Conservation (phyloP, 2,329 filamentous ascomycete species). For the Nemania bipapillata region DNA sequence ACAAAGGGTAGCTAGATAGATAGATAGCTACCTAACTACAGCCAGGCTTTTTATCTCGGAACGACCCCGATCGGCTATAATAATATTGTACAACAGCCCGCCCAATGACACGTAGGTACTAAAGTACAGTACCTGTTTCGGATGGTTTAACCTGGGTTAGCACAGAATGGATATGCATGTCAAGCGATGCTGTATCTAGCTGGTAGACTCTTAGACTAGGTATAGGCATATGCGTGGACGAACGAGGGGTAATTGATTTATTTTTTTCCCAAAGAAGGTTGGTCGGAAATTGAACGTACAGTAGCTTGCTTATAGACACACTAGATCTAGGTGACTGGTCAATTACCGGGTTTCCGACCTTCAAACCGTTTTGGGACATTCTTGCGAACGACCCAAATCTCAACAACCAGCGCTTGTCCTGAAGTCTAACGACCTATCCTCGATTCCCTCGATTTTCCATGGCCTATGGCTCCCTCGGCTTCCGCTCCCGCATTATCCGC, state of each 20-base stretch:
- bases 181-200: neutral
- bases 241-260: neutral
- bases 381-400: slow-evolving; percentile 36
- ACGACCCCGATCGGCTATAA: no score
- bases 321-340: neutral
- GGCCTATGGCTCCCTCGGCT: no score
- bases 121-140: no score
- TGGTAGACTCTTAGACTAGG: neutral
- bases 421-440: neutral
- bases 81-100: no score
- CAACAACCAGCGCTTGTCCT: neutral
- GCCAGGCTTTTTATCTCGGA: no score
- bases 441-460: neutral
- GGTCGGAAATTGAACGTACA: neutral
- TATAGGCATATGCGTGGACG: no score
- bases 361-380: slow-evolving; percentile 38
- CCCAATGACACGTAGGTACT: no score
- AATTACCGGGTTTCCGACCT: neutral
- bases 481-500: neutral
- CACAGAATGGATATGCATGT: no score
- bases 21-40: no score
- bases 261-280: neutral
- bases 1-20: no score
- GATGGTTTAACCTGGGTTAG: no score
- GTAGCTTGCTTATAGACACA: no score